Conservation (phyloP, 345 rosid species). For the Lumnitzera racemosa region DNA sequence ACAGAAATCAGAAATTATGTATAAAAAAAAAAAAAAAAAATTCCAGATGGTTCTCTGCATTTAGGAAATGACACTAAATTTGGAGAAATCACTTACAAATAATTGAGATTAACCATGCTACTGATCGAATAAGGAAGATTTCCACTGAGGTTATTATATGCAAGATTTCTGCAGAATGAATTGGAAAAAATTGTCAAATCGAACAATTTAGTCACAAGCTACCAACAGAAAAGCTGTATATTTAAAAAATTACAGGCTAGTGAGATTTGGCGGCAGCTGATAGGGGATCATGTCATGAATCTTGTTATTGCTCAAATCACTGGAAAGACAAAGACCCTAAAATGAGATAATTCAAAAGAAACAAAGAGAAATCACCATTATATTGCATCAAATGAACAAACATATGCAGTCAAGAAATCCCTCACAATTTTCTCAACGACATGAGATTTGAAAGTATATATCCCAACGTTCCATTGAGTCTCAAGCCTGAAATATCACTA, state of each 20-base stretch:
- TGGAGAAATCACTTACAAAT: constrained; percentile 51
- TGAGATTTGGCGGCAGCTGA: constrained; percentile 93
- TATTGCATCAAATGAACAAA: background rate
- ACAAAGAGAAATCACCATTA: background rate
- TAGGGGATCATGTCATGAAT: constrained; percentile 82
- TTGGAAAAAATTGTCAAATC: constrained; percentile 1
- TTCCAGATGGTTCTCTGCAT: constrained; percentile 2
- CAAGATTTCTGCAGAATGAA: constrained; percentile 69
- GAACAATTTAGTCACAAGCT: background rate
- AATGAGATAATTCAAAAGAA: constrained; percentile 12
- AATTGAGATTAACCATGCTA: constrained; percentile 59
- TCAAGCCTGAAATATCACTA: constrained; percentile 78
- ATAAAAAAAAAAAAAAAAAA: background rate
- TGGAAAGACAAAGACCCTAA: constrained; percentile 18
- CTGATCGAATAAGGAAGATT: constrained; percentile 90
- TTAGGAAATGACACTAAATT: background rate
- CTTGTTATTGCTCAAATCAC: constrained; percentile 86
- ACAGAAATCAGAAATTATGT: background rate
- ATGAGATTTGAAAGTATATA: constrained; percentile 66
- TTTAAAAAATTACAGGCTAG: constrained; percentile 66
- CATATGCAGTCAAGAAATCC: constrained; percentile 4
- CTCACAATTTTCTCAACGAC: constrained; percentile 75
- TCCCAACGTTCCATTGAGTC: constrained; percentile 85
- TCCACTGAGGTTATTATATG: constrained; percentile 74
- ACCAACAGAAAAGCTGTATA: constrained; percentile 4